Evolutionary conservation across 257 asterid genomes (phyloP).

Genomic region (Verbena officinalis): DNA sequence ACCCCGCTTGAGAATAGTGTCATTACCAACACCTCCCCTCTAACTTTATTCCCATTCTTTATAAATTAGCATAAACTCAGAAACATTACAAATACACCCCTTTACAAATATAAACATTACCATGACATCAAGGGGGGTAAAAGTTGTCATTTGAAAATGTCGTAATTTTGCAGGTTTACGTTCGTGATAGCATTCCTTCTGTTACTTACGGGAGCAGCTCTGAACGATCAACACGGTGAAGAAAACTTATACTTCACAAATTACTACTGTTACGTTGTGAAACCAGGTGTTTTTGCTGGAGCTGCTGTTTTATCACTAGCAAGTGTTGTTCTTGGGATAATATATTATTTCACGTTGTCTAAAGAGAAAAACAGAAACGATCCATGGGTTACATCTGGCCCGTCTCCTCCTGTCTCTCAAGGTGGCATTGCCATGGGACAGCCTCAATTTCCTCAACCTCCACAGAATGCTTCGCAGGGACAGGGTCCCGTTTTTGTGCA

Average conservation of each 20-base stretch:
- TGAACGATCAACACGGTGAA: constrained; percentile 80
- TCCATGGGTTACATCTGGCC: constrained; percentile 42
- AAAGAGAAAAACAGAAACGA: constrained; percentile 43
- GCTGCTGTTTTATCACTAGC: constrained; percentile 77
- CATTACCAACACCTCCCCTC: no score
- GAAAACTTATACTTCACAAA: constrained; percentile 69
- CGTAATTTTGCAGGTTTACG: constrained; percentile 67
- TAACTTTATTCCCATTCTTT: neutral
- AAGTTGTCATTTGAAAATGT: neutral
- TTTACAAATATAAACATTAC: no score
- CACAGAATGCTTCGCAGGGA: neutral
- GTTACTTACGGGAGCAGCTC: constrained; percentile 89
- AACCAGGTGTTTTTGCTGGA: constrained; percentile 89
- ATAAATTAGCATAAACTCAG: neutral
- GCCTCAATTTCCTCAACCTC: constrained; percentile 50
- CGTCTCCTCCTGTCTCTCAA: constrained; percentile 34
- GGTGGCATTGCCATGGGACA: constrained; percentile 88
- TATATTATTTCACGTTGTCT: constrained; percentile 57
- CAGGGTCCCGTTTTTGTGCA: constrained; percentile 86
- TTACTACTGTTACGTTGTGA: constrained; percentile 77
- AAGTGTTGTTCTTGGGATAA: constrained; percentile 66
- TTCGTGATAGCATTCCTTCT: constrained; percentile 83
- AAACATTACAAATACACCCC: no score
- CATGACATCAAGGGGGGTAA: no score
- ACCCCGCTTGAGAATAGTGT: no score